A percentile compares a stretch with the other conserved stretches of the same genome.
phyloP scores from a whole-genome alignment of 2,329 filamentous ascomycete species.

The Sporothrix brasiliensis region DNA sequence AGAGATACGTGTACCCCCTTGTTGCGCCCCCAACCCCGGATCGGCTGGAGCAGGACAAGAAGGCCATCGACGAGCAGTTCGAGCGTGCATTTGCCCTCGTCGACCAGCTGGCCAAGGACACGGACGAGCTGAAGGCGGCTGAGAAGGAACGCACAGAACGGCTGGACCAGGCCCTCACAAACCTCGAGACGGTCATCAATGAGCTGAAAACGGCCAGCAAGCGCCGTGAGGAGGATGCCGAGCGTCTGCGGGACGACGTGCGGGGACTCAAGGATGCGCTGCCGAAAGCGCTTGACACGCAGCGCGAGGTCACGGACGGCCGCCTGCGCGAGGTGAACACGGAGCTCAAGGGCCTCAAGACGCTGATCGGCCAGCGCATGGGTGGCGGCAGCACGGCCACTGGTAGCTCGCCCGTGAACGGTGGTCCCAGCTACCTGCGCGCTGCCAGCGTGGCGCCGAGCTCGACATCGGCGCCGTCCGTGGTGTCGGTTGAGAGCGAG shows the following conservation, averaged over 20 bases:
- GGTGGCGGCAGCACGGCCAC: constrained; percentile 41
- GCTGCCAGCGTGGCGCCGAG: constrained; percentile 37
- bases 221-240: constrained; percentile 82
- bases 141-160: constrained; percentile 83
- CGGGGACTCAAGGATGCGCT: constrained; percentile 79
- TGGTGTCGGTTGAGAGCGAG: constrained; percentile 31
- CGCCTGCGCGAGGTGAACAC: constrained; percentile 81
- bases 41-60: constrained; percentile 91
- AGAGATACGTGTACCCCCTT: constrained; percentile 89
- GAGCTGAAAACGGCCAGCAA: constrained; percentile 81
- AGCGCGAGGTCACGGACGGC: constrained; percentile 80
- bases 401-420: background rate
- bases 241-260: constrained; percentile 84
- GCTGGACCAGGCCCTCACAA: constrained; percentile 76
- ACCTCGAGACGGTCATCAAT: constrained; percentile 79
- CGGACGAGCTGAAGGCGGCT: constrained; percentile 79
- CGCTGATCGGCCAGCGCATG: constrained; percentile 71
- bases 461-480: constrained; percentile 35
- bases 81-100: constrained; percentile 87
- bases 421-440: constrained; percentile 40
- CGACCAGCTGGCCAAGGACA: constrained; percentile 90
- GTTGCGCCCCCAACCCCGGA: constrained; percentile 92
- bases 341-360: constrained; percentile 91
- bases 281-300: constrained; percentile 83
- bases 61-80: constrained; percentile 89